These are phyloP conservation scores for Sporothrix pseudoabietina DNA, from an alignment of 2,329 filamentous ascomycete genomes.

Conservation along the genomic window DNA sequence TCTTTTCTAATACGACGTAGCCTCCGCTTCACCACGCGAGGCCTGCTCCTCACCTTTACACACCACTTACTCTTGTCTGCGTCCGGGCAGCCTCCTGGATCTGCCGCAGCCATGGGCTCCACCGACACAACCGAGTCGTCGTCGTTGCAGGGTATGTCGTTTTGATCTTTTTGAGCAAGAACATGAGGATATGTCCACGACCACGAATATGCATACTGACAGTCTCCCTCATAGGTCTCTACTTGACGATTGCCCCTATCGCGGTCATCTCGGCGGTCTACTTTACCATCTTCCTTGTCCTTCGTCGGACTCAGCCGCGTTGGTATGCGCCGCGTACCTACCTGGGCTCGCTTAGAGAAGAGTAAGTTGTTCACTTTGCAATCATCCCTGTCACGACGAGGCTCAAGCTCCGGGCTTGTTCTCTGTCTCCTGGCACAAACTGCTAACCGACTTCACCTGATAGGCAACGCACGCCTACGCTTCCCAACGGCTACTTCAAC, in stretches of 20 bases:
- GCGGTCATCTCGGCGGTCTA: constrained; percentile 46
- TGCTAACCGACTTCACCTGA: constrained; percentile 3
- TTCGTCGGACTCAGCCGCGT: constrained; percentile 50
- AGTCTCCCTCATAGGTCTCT: constrained; percentile 41
- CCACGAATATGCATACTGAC: neutral
- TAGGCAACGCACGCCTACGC: constrained; percentile 59
- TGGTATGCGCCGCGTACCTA: constrained; percentile 57
- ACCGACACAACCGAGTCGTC: constrained; percentile 25
- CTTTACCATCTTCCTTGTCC: constrained; percentile 49
- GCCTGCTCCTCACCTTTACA: neutral
- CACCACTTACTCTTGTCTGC: constrained; percentile 19
- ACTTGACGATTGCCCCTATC: constrained; percentile 49
- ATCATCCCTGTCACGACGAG: neutral
- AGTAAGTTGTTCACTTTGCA: constrained; percentile 36
- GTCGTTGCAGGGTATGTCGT: constrained; percentile 33
- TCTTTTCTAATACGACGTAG: constrained; percentile 7
- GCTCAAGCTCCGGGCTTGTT: neutral
- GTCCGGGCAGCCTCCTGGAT: constrained; percentile 27
- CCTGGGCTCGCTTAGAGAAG: constrained; percentile 50
- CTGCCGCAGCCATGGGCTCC: constrained; percentile 26
- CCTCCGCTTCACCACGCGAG: neutral
- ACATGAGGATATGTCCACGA: neutral
- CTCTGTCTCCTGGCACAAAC: no score
- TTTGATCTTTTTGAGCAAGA: neutral
- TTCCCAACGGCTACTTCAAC: constrained; percentile 64